Conservation (phyloP, 441 rosid genomes). For the Gossypium laxum region DNA sequence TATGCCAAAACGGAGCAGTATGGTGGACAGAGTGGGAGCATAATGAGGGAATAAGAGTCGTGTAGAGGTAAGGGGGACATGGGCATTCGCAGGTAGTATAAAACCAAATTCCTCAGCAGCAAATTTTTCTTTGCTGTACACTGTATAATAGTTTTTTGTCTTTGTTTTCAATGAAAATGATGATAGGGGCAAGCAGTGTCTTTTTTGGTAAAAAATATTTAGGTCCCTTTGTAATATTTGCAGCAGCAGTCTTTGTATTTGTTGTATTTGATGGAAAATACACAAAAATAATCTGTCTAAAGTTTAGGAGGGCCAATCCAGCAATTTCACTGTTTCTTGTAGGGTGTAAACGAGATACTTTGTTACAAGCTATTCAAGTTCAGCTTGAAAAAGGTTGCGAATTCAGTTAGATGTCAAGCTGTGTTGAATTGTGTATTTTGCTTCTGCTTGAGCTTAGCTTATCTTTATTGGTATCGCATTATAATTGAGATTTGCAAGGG, state of each 20-base stretch:
- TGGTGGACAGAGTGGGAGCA: conserved; percentile 35
- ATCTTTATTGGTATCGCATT: no score
- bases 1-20: conserved; percentile 39
- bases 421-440: background rate
- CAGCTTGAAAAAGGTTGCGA: background rate
- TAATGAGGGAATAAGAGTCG: conserved; percentile 41
- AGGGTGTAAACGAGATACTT: background rate
- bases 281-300: conserved; percentile 39
- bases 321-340: background rate
- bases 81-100: conserved; percentile 49
- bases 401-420: background rate
- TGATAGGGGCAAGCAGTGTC: conserved; percentile 28
- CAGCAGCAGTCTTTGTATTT: conserved; percentile 36
- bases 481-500: background rate
- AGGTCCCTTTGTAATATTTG: conserved; percentile 34
- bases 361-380: background rate
- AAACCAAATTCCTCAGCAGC: conserved; percentile 10
- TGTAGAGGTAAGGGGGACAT: conserved; percentile 51
- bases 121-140: conserved; percentile 22
- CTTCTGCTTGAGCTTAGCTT: background rate
- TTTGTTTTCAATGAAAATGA: conserved; percentile 18
- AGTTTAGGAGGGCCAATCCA: conserved; percentile 7
- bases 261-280: conserved; percentile 47
- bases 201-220: conserved; percentile 26
- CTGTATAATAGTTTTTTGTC: conserved; percentile 49